phyloP scores from a whole-genome alignment of 805 yeast genomes.

The Candida berthetii region DNA sequence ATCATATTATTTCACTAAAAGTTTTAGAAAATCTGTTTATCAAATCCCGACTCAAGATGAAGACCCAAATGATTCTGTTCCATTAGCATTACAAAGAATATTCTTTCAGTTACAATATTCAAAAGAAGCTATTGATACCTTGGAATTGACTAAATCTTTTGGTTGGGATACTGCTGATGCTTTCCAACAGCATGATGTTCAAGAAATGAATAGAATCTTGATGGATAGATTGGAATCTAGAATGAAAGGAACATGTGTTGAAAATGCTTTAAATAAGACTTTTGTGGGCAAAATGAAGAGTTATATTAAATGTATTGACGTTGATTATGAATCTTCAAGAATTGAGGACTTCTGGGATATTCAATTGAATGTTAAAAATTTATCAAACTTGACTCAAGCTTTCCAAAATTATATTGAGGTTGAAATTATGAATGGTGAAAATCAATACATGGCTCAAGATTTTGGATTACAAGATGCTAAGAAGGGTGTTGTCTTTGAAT shows the following conservation, averaged over 20 bases:
- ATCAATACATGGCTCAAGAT: constrained; percentile 89
- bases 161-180: constrained; percentile 98
- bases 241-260: constrained; percentile 85
- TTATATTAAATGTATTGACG: constrained; percentile 86
- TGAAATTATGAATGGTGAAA: constrained; percentile 90
- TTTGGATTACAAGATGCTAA: constrained; percentile 92
- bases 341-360: constrained; percentile 98
- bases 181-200: constrained; percentile 97
- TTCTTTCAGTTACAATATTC: constrained; percentile 78
- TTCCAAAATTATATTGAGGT: constrained; percentile 84
- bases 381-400: constrained; percentile 64
- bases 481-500: constrained; percentile 89
- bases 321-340: constrained; percentile 87
- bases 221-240: constrained; percentile 91
- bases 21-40: constrained; percentile 80
- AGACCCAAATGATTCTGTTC: constrained; percentile 51
- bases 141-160: constrained; percentile 83
- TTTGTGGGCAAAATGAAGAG: constrained; percentile 98
- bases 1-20: constrained; percentile 80
- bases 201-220: constrained; percentile 87
- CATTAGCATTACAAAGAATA: constrained; percentile 80
- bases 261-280: constrained; percentile 66
- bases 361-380: constrained; percentile 86
- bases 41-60: constrained; percentile 77
- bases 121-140: constrained; percentile 71